Conservation (phyloP, 495 filamentous ascomycete species). For the Penicillium angulare region DNA sequence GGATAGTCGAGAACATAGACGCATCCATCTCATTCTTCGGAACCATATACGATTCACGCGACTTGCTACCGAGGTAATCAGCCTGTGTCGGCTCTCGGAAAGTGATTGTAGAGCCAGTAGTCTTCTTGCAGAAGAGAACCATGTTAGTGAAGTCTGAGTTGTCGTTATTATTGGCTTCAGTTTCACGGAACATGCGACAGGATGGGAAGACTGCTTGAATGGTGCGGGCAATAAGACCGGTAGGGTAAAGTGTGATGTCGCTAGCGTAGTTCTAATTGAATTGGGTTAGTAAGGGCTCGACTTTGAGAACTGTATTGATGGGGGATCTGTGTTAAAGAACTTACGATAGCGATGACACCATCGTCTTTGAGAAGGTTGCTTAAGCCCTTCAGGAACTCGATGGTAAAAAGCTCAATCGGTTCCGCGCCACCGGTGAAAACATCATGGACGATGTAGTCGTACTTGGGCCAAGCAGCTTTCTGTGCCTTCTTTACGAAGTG, state of each 20-base stretch:
- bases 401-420: conserved; percentile 81
- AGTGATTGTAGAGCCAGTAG: conserved; percentile 38
- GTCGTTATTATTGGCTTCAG: conserved; percentile 43
- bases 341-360: conserved; percentile 87
- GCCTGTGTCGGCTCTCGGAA: conserved; percentile 66
- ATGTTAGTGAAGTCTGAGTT: conserved; percentile 83
- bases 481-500: conserved; percentile 61
- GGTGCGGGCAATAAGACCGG: conserved; percentile 68
- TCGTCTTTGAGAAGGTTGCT: conserved; percentile 66
- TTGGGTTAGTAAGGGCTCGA: neutral
- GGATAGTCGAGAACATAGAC: conserved; percentile 40
- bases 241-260: conserved; percentile 71
- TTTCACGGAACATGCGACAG: conserved; percentile 83
- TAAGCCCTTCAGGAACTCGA: conserved; percentile 72
- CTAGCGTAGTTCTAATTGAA: conserved; percentile 86
- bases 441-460: conserved; percentile 93
- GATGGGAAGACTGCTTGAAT: conserved; percentile 70
- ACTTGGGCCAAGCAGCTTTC: conserved; percentile 49
- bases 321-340: conserved; percentile 28
- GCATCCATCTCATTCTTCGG: conserved; percentile 72
- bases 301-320: neutral
- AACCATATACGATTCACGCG: conserved; percentile 64
- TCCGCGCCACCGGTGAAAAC: conserved; percentile 98
- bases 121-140: conserved; percentile 61
- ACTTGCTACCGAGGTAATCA: conserved; percentile 72